Conservation (phyloP, 2,329 filamentous ascomycete species). For the Colletotrichum paranaense region DNA sequence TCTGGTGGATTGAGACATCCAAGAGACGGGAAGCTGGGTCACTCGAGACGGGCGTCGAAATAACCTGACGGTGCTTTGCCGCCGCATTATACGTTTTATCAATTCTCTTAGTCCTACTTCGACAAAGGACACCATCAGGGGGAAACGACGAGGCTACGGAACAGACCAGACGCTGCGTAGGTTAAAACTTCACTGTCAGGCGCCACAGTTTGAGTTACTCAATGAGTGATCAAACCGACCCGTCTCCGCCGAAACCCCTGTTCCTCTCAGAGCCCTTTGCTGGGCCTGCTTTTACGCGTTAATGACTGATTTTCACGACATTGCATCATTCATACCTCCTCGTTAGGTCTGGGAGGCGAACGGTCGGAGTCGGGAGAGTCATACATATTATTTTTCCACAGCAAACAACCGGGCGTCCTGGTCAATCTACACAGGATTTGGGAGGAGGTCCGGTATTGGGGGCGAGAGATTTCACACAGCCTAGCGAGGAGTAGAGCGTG, state of each 20-base stretch:
- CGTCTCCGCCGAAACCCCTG: neutral
- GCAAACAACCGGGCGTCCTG: neutral
- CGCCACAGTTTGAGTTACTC: no score
- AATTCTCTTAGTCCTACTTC: neutral
- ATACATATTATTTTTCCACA: neutral
- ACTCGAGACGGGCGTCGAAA: slow-evolving; percentile 47
- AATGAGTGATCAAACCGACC: neutral
- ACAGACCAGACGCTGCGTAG: neutral
- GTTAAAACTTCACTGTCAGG: neutral
- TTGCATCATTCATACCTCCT: slow-evolving; percentile 10
- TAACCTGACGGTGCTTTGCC: neutral
- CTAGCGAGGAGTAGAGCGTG: neutral
- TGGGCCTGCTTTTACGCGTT: neutral
- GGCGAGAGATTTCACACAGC: no score
- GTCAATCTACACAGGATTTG: no score
- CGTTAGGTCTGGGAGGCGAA: slow-evolving; percentile 1
- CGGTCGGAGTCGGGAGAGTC: neutral
- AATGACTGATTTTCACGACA: slow-evolving; percentile 1
- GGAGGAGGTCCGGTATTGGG: no score
- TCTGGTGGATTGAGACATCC: neutral
- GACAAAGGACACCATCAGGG: neutral
- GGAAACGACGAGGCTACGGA: neutral
- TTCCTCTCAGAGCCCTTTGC: neutral
- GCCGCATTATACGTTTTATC: slow-evolving; percentile 28
- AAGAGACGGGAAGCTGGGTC: neutral